These are phyloP conservation scores for Poterioochromonas sp. DNA, from an alignment of 352 stramenopile genomes.

Conservation along the genomic window DNA sequence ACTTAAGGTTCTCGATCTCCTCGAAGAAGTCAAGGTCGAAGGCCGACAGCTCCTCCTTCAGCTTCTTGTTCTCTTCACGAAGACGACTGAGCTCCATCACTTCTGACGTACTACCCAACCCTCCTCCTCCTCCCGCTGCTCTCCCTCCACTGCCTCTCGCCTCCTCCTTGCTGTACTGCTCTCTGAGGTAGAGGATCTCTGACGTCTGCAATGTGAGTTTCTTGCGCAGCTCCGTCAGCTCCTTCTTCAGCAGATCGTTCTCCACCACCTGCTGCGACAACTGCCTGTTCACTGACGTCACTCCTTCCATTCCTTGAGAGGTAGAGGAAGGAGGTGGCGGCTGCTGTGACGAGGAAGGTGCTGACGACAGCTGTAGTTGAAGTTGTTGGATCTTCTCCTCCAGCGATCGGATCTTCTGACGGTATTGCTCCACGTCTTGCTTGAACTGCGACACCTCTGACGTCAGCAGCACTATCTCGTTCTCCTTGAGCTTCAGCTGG, in stretches of 20 bases:
- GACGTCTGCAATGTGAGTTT: no score
- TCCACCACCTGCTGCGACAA: no score
- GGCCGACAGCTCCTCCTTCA: conserved; percentile 65
- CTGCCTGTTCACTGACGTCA: no score
- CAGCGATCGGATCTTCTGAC: conserved; percentile 40
- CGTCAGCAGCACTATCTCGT: conserved; percentile 41
- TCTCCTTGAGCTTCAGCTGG: conserved; percentile 36
- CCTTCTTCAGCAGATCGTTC: no score
- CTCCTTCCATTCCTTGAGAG: no score
- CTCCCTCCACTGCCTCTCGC: no score
- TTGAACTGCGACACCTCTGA: conserved; percentile 26
- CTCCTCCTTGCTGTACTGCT: conserved; percentile 35
- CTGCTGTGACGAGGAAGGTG: neutral
- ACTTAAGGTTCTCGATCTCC: conserved; percentile 89
- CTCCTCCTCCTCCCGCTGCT: conserved; percentile 1
- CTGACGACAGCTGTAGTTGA: conserved; percentile 37
- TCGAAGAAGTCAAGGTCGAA: conserved; percentile 90
- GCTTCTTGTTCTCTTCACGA: conserved; percentile 37
- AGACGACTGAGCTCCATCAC: neutral
- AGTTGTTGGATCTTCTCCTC: conserved; percentile 36
- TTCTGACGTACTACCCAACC: no score
- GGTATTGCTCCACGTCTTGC: conserved; percentile 34
- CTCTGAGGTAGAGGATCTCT: conserved; percentile 15
- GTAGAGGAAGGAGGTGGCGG: no score
- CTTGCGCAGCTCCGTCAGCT: no score